A percentile compares a stretch with the other conserved stretches of the same genome.
Conservation (phyloP, 2,329 filamentous ascomycete species). For the Didymella sp. region DNA sequence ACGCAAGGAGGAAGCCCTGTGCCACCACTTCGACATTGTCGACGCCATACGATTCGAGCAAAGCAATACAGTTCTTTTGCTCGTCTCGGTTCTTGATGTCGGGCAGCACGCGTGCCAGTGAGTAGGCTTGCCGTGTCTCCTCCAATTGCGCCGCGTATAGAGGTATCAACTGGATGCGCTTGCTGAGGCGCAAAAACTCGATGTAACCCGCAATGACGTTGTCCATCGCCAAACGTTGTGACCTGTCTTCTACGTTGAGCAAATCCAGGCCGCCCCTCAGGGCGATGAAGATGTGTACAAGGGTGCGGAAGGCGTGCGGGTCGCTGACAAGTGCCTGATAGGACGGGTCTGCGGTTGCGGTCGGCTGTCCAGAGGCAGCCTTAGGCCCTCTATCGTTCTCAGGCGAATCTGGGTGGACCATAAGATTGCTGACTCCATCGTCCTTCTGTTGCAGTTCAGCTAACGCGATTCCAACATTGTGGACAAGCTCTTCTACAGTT, state of each 20-base stretch:
- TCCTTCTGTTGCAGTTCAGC: conserved; percentile 47
- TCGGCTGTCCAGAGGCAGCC: conserved; percentile 28
- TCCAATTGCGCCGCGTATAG: conserved; percentile 85
- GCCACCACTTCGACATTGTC: conserved; percentile 76
- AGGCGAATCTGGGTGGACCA: conserved; percentile 41
- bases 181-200: conserved; percentile 74
- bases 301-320: conserved; percentile 54
- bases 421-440: conserved; percentile 36
- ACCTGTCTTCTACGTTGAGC: conserved; percentile 26
- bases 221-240: conserved; percentile 60
- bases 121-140: conserved; percentile 68
- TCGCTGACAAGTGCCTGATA: conserved; percentile 49
- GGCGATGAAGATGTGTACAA: conserved; percentile 66
- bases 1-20: conserved; percentile 63
- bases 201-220: conserved; percentile 84
- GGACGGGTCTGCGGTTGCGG: conserved; percentile 31
- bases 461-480: conserved; percentile 54
- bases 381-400: conserved; percentile 27
- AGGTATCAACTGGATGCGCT: conserved; percentile 80
- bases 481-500: conserved; percentile 56
- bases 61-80: conserved; percentile 71
- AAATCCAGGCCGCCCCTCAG: conserved; percentile 59
- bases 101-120: conserved; percentile 78
- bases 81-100: conserved; percentile 71
- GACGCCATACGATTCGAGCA: conserved; percentile 78